Conservation (phyloP, 139 green algal species). For the Micromonas commoda region DNA sequence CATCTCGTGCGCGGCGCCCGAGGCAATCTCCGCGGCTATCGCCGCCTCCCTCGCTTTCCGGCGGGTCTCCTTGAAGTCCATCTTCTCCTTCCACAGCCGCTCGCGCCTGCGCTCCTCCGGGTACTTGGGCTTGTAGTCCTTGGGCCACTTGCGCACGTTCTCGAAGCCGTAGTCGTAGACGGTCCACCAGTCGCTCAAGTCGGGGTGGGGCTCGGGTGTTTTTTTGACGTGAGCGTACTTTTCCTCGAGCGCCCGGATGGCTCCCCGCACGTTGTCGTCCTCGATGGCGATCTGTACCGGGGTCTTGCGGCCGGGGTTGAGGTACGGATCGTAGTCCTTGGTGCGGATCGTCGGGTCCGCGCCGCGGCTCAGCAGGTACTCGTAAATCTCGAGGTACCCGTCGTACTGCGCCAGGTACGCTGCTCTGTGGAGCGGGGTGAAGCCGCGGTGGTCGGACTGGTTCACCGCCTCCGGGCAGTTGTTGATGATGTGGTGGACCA, state of each 20-base stretch:
- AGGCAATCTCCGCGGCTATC: no score
- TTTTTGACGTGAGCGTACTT: slow-evolving; percentile 67
- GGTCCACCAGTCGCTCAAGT: slow-evolving; percentile 84
- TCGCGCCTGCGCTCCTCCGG: slow-evolving; percentile 41
- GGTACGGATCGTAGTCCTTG: slow-evolving; percentile 79
- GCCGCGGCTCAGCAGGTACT: slow-evolving; percentile 84
- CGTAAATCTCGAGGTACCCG: slow-evolving; percentile 90
- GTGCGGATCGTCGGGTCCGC: slow-evolving; percentile 71
- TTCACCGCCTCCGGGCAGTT: slow-evolving; percentile 71
- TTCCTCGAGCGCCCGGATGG: slow-evolving; percentile 61
- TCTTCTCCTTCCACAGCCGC: background rate
- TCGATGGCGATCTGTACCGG: slow-evolving; percentile 53
- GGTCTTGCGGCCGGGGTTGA: slow-evolving; percentile 70
- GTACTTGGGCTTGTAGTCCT: slow-evolving; percentile 67
- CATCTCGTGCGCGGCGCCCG: no score
- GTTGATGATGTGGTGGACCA: slow-evolving; percentile 89
- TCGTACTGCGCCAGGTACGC: slow-evolving; percentile 82
- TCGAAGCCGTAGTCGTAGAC: slow-evolving; percentile 89
- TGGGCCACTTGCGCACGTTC: slow-evolving; percentile 57
- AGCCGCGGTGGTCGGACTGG: slow-evolving; percentile 63
- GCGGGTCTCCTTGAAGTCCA: slow-evolving; percentile 9
- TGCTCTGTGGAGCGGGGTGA: slow-evolving; percentile 83
- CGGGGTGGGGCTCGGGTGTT: slow-evolving; percentile 52
- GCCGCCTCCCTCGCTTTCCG: slow-evolving; percentile 21
- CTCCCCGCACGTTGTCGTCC: slow-evolving; percentile 38